A percentile compares a stretch with the other conserved stretches of the same genome.
These are phyloP conservation scores for Solanum paucissectum DNA, from an alignment of 257 asterid species.

Conservation along the genomic window DNA sequence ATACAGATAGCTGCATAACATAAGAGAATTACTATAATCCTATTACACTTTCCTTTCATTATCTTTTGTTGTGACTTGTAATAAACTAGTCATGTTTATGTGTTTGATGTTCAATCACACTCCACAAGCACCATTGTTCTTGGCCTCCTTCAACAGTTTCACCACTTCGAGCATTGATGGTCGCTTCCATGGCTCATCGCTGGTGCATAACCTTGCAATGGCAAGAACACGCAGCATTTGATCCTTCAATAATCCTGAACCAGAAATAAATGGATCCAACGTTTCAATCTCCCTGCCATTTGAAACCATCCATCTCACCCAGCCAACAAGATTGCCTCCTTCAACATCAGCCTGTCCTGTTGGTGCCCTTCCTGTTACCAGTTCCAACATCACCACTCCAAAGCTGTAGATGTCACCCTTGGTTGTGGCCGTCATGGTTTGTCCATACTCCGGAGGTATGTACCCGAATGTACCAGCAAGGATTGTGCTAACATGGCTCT, in stretches of 20 bases:
- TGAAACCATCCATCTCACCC: constrained; percentile 63
- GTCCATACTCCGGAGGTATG: constrained; percentile 84
- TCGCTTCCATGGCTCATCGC: constrained; percentile 62
- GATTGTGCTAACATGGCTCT: constrained; percentile 62
- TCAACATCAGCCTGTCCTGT: constrained; percentile 68
- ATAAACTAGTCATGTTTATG: neutral
- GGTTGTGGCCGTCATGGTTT: constrained; percentile 63
- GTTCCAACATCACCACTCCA: constrained; percentile 79
- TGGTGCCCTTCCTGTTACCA: constrained; percentile 61
- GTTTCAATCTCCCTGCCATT: constrained; percentile 32
- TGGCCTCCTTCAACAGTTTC: constrained; percentile 35
- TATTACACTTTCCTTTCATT: neutral
- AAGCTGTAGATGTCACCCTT: constrained; percentile 80
- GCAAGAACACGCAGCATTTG: constrained; percentile 50
- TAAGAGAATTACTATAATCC: neutral
- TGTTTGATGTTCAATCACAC: neutral
- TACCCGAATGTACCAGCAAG: constrained; percentile 79
- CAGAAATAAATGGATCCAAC: constrained; percentile 20
- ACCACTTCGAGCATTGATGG: constrained; percentile 74
- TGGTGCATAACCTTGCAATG: constrained; percentile 56
- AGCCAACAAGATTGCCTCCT: constrained; percentile 86
- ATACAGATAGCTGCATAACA: neutral
- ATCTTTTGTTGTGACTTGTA: neutral
- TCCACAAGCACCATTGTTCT: neutral
- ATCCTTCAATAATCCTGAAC: constrained; percentile 12